A percentile compares a stretch with the other conserved stretches of the same genome.
Conservation (phyloP, 129 eudicot genomes). For the Flaveria brownii region DNA sequence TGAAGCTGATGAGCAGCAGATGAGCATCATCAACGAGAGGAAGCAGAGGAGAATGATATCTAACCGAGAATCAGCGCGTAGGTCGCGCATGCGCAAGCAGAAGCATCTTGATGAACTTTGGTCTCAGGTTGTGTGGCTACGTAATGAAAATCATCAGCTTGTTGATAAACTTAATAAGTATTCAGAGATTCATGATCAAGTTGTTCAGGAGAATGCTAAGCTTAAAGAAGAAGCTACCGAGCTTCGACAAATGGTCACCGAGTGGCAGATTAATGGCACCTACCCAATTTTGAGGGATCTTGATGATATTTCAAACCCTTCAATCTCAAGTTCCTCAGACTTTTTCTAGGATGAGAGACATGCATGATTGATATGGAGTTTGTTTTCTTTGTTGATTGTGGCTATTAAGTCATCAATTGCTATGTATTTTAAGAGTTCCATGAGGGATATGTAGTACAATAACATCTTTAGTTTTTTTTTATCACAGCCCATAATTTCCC, state of each 20-base stretch:
- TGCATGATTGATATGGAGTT: neutral
- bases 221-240: slow-evolving; percentile 80
- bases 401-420: slow-evolving; percentile 16
- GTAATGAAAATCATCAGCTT: slow-evolving; percentile 84
- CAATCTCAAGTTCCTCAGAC: slow-evolving; percentile 45
- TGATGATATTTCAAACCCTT: slow-evolving; percentile 61
- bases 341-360: slow-evolving; percentile 31
- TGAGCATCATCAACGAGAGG: slow-evolving; percentile 81
- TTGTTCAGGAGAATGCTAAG: slow-evolving; percentile 71
- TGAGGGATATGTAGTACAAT: slow-evolving; percentile 14
- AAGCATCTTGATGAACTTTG: slow-evolving; percentile 96
- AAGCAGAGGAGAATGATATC: slow-evolving; percentile 97
- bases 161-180: slow-evolving; percentile 71
- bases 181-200: slow-evolving; percentile 62
- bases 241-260: slow-evolving; percentile 73
- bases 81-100: slow-evolving; percentile 99
- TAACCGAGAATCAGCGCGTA: slow-evolving; percentile 90
- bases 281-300: slow-evolving; percentile 59
- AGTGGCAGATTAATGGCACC: slow-evolving; percentile 75
- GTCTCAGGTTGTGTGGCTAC: slow-evolving; percentile 90
- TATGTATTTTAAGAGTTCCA: slow-evolving; percentile 12
- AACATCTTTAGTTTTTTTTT: slow-evolving; percentile 15
- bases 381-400: slow-evolving; percentile 31
- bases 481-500: neutral
- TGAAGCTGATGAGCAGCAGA: slow-evolving; percentile 91